These are phyloP conservation scores for Septoria linicola DNA, from an alignment of 2,329 filamentous ascomycete genomes.

Conservation along the genomic window DNA sequence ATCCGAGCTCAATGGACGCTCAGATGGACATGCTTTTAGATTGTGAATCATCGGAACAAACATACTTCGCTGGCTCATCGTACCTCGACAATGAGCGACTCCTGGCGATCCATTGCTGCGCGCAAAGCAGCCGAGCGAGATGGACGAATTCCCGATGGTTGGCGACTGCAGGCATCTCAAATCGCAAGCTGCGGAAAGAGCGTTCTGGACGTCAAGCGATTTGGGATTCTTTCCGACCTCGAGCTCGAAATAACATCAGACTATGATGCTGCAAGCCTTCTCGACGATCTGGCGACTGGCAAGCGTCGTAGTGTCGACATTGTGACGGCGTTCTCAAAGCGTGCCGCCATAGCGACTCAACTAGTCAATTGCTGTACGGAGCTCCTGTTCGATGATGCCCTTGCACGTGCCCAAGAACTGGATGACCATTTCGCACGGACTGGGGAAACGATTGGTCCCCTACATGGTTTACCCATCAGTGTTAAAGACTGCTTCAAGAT, in stretches of 20 bases:
- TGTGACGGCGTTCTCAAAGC: conserved; percentile 47
- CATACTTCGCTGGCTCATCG: not conserved
- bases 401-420: conserved; percentile 42
- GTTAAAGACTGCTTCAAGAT: conserved; percentile 41
- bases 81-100: conserved; percentile 31
- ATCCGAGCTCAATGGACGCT: too few species aligned
- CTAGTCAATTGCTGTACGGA: conserved; percentile 49
- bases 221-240: conserved; percentile 52
- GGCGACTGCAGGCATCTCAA: conserved; percentile 40
- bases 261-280: conserved; percentile 48
- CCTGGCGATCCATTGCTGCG: conserved; percentile 44
- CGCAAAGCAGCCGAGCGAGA: conserved; percentile 46
- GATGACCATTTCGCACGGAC: conserved; percentile 41
- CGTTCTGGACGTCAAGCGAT: conserved; percentile 52
- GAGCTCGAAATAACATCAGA: conserved; percentile 58
- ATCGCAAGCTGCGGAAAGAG: conserved; percentile 28
- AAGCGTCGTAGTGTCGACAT: conserved; percentile 21
- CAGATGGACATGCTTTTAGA: too few species aligned
- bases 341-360: conserved; percentile 50
- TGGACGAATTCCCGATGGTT: conserved; percentile 45
- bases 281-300: conserved; percentile 38
- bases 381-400: conserved; percentile 41
- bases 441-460: conserved; percentile 42
- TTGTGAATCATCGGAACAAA: too few species aligned
- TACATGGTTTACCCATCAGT: conserved; percentile 45